Conservation (phyloP, 768 basidiomycete species). For the Russula foetens region DNA sequence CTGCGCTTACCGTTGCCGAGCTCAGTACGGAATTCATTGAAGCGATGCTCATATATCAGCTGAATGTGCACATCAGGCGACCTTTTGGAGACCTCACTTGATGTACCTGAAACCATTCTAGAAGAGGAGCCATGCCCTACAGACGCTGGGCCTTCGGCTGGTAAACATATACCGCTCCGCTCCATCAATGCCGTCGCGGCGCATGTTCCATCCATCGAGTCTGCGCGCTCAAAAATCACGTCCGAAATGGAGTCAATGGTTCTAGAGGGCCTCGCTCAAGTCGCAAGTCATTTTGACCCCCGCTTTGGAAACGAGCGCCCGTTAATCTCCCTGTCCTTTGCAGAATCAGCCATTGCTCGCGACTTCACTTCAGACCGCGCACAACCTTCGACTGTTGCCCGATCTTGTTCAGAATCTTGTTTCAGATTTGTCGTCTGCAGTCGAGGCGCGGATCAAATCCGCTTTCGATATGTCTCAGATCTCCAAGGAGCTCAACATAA, state of each 20-base stretch:
- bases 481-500: slow-evolving; percentile 74
- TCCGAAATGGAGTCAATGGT: slow-evolving; percentile 92
- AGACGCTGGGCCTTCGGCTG: background rate
- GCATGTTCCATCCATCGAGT: slow-evolving; percentile 65
- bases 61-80: slow-evolving; percentile 6
- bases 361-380: slow-evolving; percentile 91
- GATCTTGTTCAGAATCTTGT: slow-evolving; percentile 74
- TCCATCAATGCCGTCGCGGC: slow-evolving; percentile 63
- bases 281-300: slow-evolving; percentile 43
- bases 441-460: slow-evolving; percentile 69
- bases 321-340: slow-evolving; percentile 1
- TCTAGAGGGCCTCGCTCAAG: slow-evolving; percentile 60
- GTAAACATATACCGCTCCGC: slow-evolving; percentile 41
- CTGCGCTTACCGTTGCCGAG: slow-evolving; percentile 91
- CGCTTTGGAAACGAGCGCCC: background rate
- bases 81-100: slow-evolving; percentile 12
- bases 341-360: slow-evolving; percentile 89
- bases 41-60: background rate
- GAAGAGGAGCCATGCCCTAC: background rate
- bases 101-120: background rate
- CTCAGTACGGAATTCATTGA: slow-evolving; percentile 47
- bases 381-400: slow-evolving; percentile 83
- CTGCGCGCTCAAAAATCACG: slow-evolving; percentile 60
- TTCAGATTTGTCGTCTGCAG: slow-evolving; percentile 70
- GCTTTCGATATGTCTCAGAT: slow-evolving; percentile 86